Conservation (phyloP, 768 basidiomycete species). For the Leccinum imitatum region DNA sequence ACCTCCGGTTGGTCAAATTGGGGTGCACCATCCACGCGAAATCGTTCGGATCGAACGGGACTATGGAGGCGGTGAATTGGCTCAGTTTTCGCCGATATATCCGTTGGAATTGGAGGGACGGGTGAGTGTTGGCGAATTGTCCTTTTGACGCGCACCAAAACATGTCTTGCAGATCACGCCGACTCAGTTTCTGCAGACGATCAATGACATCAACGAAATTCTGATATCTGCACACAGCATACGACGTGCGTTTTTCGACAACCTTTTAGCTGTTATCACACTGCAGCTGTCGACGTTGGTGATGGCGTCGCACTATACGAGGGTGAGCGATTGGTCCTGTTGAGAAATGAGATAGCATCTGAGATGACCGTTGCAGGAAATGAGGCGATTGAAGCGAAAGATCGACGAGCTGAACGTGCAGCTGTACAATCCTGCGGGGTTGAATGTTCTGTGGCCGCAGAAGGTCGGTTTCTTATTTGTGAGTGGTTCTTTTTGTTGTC, state of each 20-base stretch:
- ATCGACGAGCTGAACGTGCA: slow-evolving; percentile 70
- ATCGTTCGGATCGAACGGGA: slow-evolving; percentile 91
- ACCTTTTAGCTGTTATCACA: slow-evolving; percentile 72
- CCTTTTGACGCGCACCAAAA: not conserved
- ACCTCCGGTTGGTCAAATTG: slow-evolving; percentile 79
- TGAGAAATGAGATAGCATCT: not conserved
- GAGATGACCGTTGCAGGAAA: slow-evolving; percentile 54
- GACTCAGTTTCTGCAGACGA: slow-evolving; percentile 84
- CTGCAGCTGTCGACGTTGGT: slow-evolving; percentile 79
- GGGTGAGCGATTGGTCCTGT: slow-evolving; percentile 44
- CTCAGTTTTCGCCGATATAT: slow-evolving; percentile 87
- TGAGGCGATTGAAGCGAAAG: slow-evolving; percentile 59
- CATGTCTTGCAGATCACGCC: slow-evolving; percentile 69
- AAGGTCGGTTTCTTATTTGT: slow-evolving; percentile 90
- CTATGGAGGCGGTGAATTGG: slow-evolving; percentile 85
- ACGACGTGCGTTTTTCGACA: slow-evolving; percentile 71
- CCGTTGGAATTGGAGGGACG: slow-evolving; percentile 92
- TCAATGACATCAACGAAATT: slow-evolving; percentile 87
- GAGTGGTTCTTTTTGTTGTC: slow-evolving; percentile 37
- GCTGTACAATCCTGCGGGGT: slow-evolving; percentile 80
- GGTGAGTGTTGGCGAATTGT: slow-evolving; percentile 46
- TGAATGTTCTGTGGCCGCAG: slow-evolving; percentile 85
- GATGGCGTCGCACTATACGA: slow-evolving; percentile 74
- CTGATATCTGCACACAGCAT: slow-evolving; percentile 86
- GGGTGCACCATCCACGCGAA: slow-evolving; percentile 88